Conservation (phyloP, 768 basidiomycete species). For the Rhodosporidiobolus sp. region DNA sequence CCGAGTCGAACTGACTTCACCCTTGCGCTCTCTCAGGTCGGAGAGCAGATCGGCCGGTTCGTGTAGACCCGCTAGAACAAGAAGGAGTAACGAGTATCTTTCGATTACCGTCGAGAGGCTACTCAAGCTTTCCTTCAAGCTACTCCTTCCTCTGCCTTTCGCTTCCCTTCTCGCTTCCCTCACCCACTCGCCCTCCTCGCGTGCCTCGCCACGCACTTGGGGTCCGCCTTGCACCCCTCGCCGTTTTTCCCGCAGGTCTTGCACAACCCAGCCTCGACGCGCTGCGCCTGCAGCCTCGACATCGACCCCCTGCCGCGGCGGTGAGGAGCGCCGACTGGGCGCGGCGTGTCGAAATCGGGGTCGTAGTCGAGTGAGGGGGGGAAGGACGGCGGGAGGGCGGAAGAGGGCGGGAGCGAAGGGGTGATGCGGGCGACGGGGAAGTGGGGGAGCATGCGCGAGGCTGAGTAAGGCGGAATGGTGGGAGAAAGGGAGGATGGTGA, state of each 20-base stretch:
- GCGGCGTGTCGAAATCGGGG: neutral
- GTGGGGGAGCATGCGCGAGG: neutral
- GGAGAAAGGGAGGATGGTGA: neutral
- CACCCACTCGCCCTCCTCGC: neutral
- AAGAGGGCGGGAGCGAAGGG: neutral
- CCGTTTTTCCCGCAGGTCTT: neutral
- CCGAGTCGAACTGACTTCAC: too few species aligned
- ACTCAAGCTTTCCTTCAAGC: neutral
- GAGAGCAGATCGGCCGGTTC: conserved; percentile 16
- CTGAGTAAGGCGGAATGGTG: too few species aligned
- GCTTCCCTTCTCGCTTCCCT: neutral
- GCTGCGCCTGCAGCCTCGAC: too few species aligned
- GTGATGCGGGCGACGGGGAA: neutral
- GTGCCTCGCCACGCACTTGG: neutral
- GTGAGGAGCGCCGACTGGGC: too few species aligned
- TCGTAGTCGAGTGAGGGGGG: neutral
- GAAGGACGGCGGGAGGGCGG: neutral
- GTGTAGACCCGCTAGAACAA: neutral
- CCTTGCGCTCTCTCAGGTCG: neutral
- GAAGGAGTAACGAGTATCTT: neutral
- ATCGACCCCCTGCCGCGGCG: too few species aligned
- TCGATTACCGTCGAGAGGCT: too few species aligned
- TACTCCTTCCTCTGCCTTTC: neutral
- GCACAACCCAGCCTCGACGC: neutral
- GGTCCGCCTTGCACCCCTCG: neutral